Evolutionary conservation across 2,329 filamentous ascomycete genomes (phyloP), one percentile per base, ranked within the genome.

Genomic region (Sarocladiaceae sp.): DNA sequence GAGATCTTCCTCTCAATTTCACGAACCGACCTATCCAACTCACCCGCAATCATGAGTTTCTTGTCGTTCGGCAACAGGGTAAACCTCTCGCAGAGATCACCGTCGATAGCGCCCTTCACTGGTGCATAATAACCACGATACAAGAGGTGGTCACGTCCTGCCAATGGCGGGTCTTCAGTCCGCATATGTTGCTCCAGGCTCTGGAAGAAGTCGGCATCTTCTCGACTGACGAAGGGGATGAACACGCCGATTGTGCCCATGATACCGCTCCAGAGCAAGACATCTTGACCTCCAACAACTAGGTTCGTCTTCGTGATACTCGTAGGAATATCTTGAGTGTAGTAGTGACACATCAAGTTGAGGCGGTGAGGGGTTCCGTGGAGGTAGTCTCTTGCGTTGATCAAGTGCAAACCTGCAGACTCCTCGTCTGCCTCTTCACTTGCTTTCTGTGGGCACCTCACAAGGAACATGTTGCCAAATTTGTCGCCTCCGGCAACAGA

Each of bases 181-280:
- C 91, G 79, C 61, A 99, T 74, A 58, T 95, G 87, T 58, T 85
- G 82, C 67, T 98, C 93, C 19, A 98, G 74, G 49, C 80, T 88
- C 63, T 96, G 90, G 78, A 98, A 98, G 68, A 98, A 97, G 63
- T 97, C 93, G 41, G 94, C 87, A 56, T 97, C 91, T 59, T 97
- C 90, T 29, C 94, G 85, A 50, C 83, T 85, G 37, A 89, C 72
- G 59, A 99, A 97, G 0, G 94, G 93, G 37, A 98, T 85, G 39
- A 98, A 75, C 44, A 95, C 88, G 40, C 91, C 93, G 31, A 99
- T 80, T 0, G 93, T 97, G 40, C 93, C 94, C 65, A 96, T 91
- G 15, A 98, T 72, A 16, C 94, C 94, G 51, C 85, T 86, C 93
- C 93, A 98, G 43, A 98, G 74, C 2, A 98, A 69, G 32, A 97